Percentiles rank a stretch among this genome's conserved stretches.
Evolutionary conservation across 192 early-diverging fungal species (phyloP).

Genomic region (Rhizoclosmatium sp.): DNA sequence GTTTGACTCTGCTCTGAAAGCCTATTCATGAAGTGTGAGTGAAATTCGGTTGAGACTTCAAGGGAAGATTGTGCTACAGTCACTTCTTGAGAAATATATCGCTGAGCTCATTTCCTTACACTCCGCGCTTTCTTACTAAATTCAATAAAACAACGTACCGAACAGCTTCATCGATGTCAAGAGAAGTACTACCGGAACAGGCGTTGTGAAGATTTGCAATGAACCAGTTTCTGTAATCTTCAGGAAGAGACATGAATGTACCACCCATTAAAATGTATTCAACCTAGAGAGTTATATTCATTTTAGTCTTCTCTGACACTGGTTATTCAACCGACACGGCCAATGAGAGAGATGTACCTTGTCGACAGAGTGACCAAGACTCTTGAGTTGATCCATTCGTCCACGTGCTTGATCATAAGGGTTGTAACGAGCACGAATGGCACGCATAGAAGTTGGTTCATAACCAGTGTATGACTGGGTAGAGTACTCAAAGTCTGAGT

Average conservation of each 20-base stretch:
- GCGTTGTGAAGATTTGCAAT: conserved; percentile 97
- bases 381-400: conserved; percentile 92
- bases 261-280: conserved; percentile 99
- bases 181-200: conserved; percentile 88
- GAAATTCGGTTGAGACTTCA: background rate
- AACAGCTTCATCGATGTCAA: conserved; percentile 97
- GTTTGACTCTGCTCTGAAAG: conserved; percentile 96
- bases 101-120: too few relatives aligned
- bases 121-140: too few relatives aligned
- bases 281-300: conserved; percentile 43
- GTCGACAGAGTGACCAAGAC: conserved; percentile 94
- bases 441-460: conserved; percentile 98
- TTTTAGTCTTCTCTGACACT: background rate
- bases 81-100: too few relatives aligned
- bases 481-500: conserved; percentile 99
- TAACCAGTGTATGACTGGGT: conserved; percentile 99
- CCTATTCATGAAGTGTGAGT: conserved; percentile 33
- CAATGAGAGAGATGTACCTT: conserved; percentile 63
- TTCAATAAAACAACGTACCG: conserved; percentile 49
- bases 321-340: background rate
- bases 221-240: conserved; percentile 98
- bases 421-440: conserved; percentile 97
- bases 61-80: too few relatives aligned
- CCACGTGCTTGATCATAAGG: conserved; percentile 95
- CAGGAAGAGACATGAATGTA: conserved; percentile 96